phyloP scores from a whole-genome alignment of 208 protist genomes.

The Trypanosoma brucei region DNA sequence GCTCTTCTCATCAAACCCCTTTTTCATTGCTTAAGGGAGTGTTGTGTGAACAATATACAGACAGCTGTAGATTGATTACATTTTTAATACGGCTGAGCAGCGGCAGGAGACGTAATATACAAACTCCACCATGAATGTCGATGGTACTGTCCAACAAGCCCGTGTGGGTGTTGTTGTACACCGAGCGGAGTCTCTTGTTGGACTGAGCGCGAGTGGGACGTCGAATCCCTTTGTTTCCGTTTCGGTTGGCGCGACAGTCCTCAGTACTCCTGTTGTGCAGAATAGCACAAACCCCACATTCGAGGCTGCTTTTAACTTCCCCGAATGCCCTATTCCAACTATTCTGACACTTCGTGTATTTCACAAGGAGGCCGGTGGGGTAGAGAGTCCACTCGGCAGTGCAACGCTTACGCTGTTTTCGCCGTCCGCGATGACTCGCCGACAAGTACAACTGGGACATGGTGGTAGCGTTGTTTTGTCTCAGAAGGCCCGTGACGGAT shows the following conservation, averaged over 20 bases:
- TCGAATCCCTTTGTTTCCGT: slow-evolving; percentile 71
- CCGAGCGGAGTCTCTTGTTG: slow-evolving; percentile 56
- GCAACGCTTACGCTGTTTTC: slow-evolving; percentile 70
- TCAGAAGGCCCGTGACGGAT: slow-evolving; percentile 41
- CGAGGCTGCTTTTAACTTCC: slow-evolving; percentile 50
- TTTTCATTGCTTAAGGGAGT: no score
- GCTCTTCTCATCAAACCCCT: no score
- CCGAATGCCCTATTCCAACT: slow-evolving; percentile 52
- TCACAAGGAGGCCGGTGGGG: slow-evolving; percentile 48
- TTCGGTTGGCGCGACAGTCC: slow-evolving; percentile 44
- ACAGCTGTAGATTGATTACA: no score
- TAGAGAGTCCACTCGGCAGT: slow-evolving; percentile 69
- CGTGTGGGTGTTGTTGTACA: slow-evolving; percentile 44
- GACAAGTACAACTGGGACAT: slow-evolving; percentile 54
- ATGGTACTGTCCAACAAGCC: slow-evolving; percentile 16
- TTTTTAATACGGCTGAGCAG: no score
- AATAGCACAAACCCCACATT: slow-evolving; percentile 59
- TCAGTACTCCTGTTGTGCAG: slow-evolving; percentile 31
- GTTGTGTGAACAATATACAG: no score
- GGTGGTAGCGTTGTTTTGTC: slow-evolving; percentile 56
- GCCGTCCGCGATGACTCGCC: slow-evolving; percentile 24
- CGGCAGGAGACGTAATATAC: no score
- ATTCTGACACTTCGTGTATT: slow-evolving; percentile 58
- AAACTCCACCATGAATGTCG: slow-evolving; percentile 9
- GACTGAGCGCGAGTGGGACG: slow-evolving; percentile 57